These are phyloP conservation scores for Quillaja saponaria DNA, from an alignment of 306 rosid genomes.

Conservation along the genomic window DNA sequence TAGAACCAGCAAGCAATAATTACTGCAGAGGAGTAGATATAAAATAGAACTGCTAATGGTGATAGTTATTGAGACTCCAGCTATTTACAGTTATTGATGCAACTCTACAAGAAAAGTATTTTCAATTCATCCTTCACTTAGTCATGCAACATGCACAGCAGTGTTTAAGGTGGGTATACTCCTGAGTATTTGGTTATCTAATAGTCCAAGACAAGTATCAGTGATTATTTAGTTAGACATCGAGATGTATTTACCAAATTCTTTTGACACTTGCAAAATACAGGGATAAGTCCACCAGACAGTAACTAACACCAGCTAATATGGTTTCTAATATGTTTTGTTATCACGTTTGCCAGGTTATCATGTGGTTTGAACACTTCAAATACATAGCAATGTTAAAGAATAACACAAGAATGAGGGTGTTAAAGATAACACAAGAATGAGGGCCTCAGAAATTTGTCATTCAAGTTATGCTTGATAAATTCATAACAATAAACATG, in stretches of 20 bases:
- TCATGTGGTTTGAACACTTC: slow-evolving; percentile 11
- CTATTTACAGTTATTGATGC: neutral
- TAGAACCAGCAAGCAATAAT: slow-evolving; percentile 19
- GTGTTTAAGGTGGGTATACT: slow-evolving; percentile 2
- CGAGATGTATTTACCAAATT: slow-evolving; percentile 9
- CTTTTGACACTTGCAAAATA: neutral
- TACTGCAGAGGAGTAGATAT: slow-evolving; percentile 3
- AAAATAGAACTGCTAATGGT: slow-evolving; percentile 11
- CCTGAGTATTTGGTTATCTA: slow-evolving; percentile 16
- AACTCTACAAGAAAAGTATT: neutral
- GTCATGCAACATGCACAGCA: neutral
- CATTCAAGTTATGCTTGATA: slow-evolving; percentile 17
- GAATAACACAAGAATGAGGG: neutral
- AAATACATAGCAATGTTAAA: neutral
- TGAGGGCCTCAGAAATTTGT: slow-evolving; percentile 4
- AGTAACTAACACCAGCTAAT: slow-evolving; percentile 2
- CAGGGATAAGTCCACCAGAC: neutral
- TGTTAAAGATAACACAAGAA: neutral
- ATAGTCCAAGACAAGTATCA: slow-evolving; percentile 1
- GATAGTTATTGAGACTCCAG: slow-evolving; percentile 4
- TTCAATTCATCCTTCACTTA: slow-evolving; percentile 17
- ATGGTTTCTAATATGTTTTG: neutral
- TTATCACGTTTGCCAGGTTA: too few species aligned
- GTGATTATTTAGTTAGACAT: slow-evolving; percentile 9
- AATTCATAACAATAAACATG: slow-evolving; percentile 28